These are phyloP conservation scores for Boechera stricta DNA, from an alignment of 345 rosid genomes.

Conservation along the genomic window DNA sequence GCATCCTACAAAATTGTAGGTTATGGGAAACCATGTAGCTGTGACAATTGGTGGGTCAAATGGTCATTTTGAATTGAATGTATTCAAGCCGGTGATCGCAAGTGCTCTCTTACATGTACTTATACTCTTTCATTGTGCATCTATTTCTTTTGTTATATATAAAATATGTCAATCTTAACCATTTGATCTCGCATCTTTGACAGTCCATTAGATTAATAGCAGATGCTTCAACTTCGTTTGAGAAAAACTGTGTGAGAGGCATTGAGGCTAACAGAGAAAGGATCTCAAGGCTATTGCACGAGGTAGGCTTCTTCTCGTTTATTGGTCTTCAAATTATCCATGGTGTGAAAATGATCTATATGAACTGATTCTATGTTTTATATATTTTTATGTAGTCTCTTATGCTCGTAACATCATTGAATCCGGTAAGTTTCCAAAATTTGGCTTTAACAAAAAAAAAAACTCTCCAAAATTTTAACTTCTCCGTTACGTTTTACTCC, in stretches of 20 bases:
- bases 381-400: constrained; percentile 57
- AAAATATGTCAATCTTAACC: neutral
- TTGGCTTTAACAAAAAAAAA: no score
- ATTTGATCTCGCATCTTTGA: constrained; percentile 19
- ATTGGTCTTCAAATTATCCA: constrained; percentile 31
- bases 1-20: constrained; percentile 50
- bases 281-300: constrained; percentile 84
- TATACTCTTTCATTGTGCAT: constrained; percentile 1
- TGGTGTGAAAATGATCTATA: neutral
- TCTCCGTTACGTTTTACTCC: neutral
- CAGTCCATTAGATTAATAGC: constrained; percentile 86
- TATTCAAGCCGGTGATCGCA: constrained; percentile 97
- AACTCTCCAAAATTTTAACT: constrained; percentile 1
- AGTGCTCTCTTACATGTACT: constrained; percentile 79
- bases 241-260: constrained; percentile 88
- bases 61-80: constrained; percentile 95
- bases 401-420: constrained; percentile 96
- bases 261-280: constrained; percentile 86
- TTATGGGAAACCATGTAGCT: constrained; percentile 92
- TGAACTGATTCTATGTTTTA: neutral
- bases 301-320: constrained; percentile 57
- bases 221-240: constrained; percentile 92
- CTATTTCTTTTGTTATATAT: neutral
- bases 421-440: constrained; percentile 69
- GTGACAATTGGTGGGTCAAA: constrained; percentile 89